Evolutionary conservation across 352 stramenopile genomes (phyloP), one percentile per base, ranked within the genome.

Genomic region (Phytophthora lateralis): DNA sequence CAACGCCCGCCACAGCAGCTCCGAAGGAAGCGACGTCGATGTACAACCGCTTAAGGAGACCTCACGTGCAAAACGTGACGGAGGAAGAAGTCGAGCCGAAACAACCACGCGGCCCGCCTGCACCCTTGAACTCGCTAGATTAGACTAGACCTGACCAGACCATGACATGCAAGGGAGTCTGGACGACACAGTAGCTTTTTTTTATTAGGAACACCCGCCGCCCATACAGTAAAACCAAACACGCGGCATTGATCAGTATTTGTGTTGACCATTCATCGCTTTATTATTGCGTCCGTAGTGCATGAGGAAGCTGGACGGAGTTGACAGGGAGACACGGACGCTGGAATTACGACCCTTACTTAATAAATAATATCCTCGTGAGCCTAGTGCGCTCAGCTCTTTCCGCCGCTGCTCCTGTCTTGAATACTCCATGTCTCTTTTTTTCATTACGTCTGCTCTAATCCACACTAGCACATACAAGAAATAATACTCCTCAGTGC

Each of bases 391-490:
- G 26, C 26, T 30, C 30, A 46, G 35, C 42, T 44, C 30, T 43
- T 59, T 41, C 43, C 37, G 43, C 30, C 37, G 48, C 32, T 35
- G 29, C 20, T 57, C 34, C 30, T 56, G 42, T 66, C 49, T 56
- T 56, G 45, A 52, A 49, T 58, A n/a, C 43, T 56, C 43, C 37
- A 5, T 11, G 35, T 53, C 52, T 47, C 53, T 71, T 47, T 56
- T 53, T 57, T 29, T 30, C 54, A 39, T 60, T 60, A 58, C 54
- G 43, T 63, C 44, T 54, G 50, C 51, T 64, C 52, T 70, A 69
- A 73, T 73, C 60, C 60, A 69, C 54, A 66, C 60, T 62, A 51
- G 49, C 48, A 73, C 49, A 60, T 69, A 69, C 59, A 73, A 41
- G 38, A 21, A 66, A 69, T 63, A 47, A 69, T 52, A 60, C 18